phyloP scores from a whole-genome alignment of 768 basidiomycete genomes.

The Panaeolus papilionaceus region DNA sequence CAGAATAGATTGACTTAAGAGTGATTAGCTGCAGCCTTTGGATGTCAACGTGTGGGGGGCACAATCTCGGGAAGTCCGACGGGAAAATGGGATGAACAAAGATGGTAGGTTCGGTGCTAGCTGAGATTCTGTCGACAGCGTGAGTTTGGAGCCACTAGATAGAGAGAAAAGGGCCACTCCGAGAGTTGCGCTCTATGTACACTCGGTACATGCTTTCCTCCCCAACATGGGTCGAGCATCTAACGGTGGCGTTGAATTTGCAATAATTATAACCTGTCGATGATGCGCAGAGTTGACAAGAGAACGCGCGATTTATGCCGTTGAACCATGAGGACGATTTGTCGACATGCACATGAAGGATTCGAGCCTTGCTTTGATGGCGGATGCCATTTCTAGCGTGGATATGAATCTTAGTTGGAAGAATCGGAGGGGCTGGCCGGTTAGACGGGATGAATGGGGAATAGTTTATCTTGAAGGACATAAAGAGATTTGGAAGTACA shows the following conservation, averaged over 20 bases:
- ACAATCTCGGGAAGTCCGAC: neutral
- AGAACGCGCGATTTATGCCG: constrained; percentile 17
- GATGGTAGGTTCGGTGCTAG: neutral
- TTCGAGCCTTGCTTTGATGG: constrained; percentile 3
- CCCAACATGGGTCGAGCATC: neutral
- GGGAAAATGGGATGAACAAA: neutral
- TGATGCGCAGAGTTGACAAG: constrained; percentile 1
- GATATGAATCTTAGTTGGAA: neutral
- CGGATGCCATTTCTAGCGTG: neutral
- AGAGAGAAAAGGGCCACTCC: neutral
- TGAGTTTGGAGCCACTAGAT: neutral
- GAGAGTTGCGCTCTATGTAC: neutral
- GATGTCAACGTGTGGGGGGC: too few species aligned
- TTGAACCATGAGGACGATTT: constrained; percentile 14
- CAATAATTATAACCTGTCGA: neutral
- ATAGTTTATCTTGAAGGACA: neutral
- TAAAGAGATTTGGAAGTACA: neutral
- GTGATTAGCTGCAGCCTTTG: neutral
- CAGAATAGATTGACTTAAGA: neutral
- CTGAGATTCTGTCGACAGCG: neutral
- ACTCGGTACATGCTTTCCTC: neutral
- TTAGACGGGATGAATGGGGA: constrained; percentile 1
- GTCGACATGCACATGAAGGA: neutral
- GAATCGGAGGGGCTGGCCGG: neutral
- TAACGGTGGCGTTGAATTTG: neutral